Evolutionary conservation across 2,329 filamentous ascomycete genomes (phyloP).

Genomic region (Arthrobotrys entomopaga): DNA sequence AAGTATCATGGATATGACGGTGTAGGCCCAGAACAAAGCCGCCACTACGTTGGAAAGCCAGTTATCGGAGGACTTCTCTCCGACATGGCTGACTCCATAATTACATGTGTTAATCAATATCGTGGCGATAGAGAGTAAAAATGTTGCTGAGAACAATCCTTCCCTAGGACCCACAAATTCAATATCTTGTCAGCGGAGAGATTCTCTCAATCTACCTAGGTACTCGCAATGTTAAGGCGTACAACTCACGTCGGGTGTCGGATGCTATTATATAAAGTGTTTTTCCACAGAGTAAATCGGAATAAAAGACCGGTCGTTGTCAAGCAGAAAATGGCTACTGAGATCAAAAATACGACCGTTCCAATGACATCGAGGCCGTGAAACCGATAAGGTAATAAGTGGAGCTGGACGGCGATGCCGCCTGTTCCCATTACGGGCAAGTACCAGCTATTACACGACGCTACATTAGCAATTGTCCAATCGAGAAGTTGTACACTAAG

Average conservation of each 20-base stretch:
- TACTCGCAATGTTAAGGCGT: background rate
- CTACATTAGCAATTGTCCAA: slow-evolving; percentile 4
- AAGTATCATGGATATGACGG: slow-evolving; percentile 26
- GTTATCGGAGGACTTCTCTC: slow-evolving; percentile 32
- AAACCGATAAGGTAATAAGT: slow-evolving; percentile 45
- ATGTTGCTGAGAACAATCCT: slow-evolving; percentile 37
- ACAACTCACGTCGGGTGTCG: slow-evolving; percentile 48
- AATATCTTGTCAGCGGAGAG: background rate
- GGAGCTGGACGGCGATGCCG: slow-evolving; percentile 45
- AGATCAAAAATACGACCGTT: slow-evolving; percentile 42
- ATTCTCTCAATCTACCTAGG: background rate
- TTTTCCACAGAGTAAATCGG: slow-evolving; percentile 37
- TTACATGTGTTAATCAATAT: slow-evolving; percentile 51
- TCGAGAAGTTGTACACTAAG: background rate
- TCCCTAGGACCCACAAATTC: slow-evolving; percentile 4
- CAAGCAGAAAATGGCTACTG: slow-evolving; percentile 42
- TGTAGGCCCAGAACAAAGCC: slow-evolving; percentile 43
- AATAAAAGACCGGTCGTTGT: slow-evolving; percentile 25
- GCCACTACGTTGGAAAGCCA: slow-evolving; percentile 38
- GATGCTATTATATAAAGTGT: slow-evolving; percentile 45
- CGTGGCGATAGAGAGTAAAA: slow-evolving; percentile 37
- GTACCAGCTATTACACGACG: slow-evolving; percentile 27
- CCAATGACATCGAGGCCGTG: slow-evolving; percentile 45
- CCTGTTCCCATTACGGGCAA: slow-evolving; percentile 47
- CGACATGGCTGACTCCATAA: slow-evolving; percentile 40